Base-by-base conservation (phyloP, 768 basidiomycete genomes). In the Sporobolomyces pararoseus region DNA sequence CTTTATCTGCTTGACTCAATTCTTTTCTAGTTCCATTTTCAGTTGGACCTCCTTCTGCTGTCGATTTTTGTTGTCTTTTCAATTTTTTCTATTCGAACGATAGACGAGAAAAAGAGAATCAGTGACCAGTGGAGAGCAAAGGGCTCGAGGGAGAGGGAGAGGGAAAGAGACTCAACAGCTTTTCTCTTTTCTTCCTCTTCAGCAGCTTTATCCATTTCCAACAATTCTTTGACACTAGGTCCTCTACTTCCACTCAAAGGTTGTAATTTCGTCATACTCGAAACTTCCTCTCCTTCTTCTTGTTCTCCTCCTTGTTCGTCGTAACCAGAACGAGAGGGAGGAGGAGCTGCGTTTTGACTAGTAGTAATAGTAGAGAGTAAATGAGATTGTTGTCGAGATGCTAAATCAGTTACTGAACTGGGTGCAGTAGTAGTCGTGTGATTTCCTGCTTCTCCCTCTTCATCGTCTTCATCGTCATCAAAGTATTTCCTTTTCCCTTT, bases 161-260 rank as follows among this genome's bases (percentile, higher is more conserved):
- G 32, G 23, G 23, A 4, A 29, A 10, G 29, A 27, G 7, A 14
- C 64, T 57, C 92, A 64, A 85, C 83, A 71, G 88, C 86, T 72
- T 83, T 85, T 72, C 87, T 83, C 78, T 90, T 90, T 64, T 87
- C 85, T 19, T 83, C 82, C 66, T 84, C 84, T 71, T 84, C 85
- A 7, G 84, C 85, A 21, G 85, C 87, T 46, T 85, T 82, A 71
- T 92, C 89, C 82, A 89, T 85, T 9, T 87, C 88, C 46, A 97
- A 81, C 68, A 96, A 83, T 34, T 90, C 89, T 59, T 85, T 85
- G 78, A 95, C 89, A 21, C 90, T 91, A 39, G 90, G 89, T 23
- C 94, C 76, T 10, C 86, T 84, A 29, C 90, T 91, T n/a, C 89
- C 88, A 59, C 84, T 82, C 21, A 97, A 84, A 7, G 90, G 89